A percentile compares a stretch with the other conserved stretches of the same genome.
Conservation (phyloP, 345 rosid genomes). For the Bruguiera gymnorhiza region DNA sequence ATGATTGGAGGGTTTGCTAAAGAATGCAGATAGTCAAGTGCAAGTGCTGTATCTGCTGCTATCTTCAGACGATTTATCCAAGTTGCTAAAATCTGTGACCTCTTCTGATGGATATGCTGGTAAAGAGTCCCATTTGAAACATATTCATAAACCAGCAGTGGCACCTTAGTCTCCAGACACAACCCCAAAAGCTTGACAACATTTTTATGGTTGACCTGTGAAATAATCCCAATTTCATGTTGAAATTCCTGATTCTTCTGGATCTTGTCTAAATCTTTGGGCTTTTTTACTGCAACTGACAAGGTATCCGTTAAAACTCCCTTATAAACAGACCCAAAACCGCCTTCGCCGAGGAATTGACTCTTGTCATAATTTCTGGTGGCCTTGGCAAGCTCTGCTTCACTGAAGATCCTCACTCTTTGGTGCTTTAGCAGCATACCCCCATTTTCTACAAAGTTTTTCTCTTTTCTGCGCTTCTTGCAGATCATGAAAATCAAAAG, state of each 20-base stretch:
- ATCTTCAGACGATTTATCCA: constrained; percentile 26
- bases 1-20: constrained; percentile 35
- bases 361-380: constrained; percentile 20
- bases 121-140: constrained; percentile 28
- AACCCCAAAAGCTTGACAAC: constrained; percentile 35
- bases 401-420: constrained; percentile 27
- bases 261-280: constrained; percentile 13
- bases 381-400: constrained; percentile 28
- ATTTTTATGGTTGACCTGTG: constrained; percentile 33
- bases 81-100: constrained; percentile 1
- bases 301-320: constrained; percentile 18
- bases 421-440: constrained; percentile 28
- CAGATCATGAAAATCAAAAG: constrained; percentile 3
- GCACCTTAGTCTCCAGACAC: constrained; percentile 34
- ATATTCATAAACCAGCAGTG: constrained; percentile 30
- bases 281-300: constrained; percentile 19
- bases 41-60: constrained; percentile 28
- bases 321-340: constrained; percentile 29
- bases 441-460: constrained; percentile 27
- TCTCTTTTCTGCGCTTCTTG: constrained; percentile 14
- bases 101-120: constrained; percentile 21
- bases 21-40: constrained; percentile 36
- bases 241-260: constrained; percentile 24
- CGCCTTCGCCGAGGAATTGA: constrained; percentile 25
- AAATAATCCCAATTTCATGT: constrained; percentile 24